Percentiles rank a stretch among this genome's conserved stretches.
These are phyloP conservation scores for Bipolaris cookei DNA, from an alignment of 2,329 filamentous ascomycete species.

Conservation along the genomic window DNA sequence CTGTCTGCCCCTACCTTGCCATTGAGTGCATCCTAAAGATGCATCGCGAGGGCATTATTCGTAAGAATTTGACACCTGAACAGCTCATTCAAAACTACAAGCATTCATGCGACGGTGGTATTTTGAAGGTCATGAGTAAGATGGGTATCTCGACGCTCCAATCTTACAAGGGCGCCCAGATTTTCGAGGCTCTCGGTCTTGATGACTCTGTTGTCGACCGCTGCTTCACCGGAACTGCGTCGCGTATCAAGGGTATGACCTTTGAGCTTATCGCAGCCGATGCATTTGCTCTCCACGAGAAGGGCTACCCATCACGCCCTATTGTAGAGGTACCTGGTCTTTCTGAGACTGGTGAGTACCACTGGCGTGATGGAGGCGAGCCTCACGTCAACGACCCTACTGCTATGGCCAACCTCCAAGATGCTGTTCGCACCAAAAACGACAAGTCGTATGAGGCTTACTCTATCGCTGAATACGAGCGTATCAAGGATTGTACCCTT, in stretches of 20 bases:
- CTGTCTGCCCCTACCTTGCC: constrained; percentile 90
- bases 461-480: constrained; percentile 89
- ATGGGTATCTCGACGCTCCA: constrained; percentile 98
- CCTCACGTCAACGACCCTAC: constrained; percentile 93
- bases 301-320: constrained; percentile 81
- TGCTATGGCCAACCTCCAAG: constrained; percentile 95
- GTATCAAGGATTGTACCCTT: constrained; percentile 95
- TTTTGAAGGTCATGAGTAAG: constrained; percentile 98
- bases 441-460: constrained; percentile 99
- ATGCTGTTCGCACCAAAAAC: constrained; percentile 95
- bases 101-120: constrained; percentile 93
- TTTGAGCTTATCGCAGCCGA: constrained; percentile 94
- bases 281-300: constrained; percentile 92
- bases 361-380: constrained; percentile 97
- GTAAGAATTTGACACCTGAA: constrained; percentile 83
- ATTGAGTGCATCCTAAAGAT: constrained; percentile 98
- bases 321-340: constrained; percentile 80
- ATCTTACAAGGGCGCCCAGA: constrained; percentile 97
- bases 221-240: constrained; percentile 93
- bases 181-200: constrained; percentile 93
- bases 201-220: constrained; percentile 91
- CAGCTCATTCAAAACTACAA: constrained; percentile 94
- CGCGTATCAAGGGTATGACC: constrained; percentile 90
- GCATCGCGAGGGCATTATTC: constrained; percentile 88
- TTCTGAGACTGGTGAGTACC: constrained; percentile 93